Base-by-base conservation (phyloP, 331 rosid species). In the Malus hybrid region DNA sequence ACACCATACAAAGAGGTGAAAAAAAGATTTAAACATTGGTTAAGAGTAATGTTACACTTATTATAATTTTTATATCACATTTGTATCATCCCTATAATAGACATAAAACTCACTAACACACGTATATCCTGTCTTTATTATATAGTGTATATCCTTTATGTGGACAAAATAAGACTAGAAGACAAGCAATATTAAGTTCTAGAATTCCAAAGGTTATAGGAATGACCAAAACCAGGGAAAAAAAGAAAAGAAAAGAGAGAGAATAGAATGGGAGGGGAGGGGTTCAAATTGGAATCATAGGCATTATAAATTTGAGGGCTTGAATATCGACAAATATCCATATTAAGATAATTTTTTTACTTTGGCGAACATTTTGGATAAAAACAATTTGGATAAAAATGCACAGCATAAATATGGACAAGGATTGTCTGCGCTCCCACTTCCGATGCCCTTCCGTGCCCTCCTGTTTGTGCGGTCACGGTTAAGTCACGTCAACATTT, bases 101-200 rank as follows among this genome's bases (percentile, higher is more conserved):
- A 36, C 0, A 7, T 36, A 36, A 0, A 36, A 36, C 1, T 1
- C 1, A 36, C 1, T 7, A 36, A 0, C 42, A 36, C 42, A 36
- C 11, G 10, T 36, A 1, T 2, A 8, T 36, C 1, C 0, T 36
- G 0, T 36, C 3, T 36, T 36, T 36, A 39, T 39, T 39, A 39
- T 9, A 39, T 10, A 1, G 4, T 39, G 12, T 39, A 39, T 39
- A 39, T 39, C 46, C 46, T 39, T 39, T 39, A 0, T 39, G 4
- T 39, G 12, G 67, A 63, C n/a, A 29, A 8, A 36, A 1, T 27
- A 27, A 42, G 18, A 61, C 59, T 15, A 60, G 67, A 60, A 27
- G 69, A 60, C 59, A 18, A 60, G 32, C 18, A 72, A 22, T 10
- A 20, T 22, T 36, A 10, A 27, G 18, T 16, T 61, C 4, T 42